Conservation (phyloP, 306 rosid species). For the Geum urbanum region DNA sequence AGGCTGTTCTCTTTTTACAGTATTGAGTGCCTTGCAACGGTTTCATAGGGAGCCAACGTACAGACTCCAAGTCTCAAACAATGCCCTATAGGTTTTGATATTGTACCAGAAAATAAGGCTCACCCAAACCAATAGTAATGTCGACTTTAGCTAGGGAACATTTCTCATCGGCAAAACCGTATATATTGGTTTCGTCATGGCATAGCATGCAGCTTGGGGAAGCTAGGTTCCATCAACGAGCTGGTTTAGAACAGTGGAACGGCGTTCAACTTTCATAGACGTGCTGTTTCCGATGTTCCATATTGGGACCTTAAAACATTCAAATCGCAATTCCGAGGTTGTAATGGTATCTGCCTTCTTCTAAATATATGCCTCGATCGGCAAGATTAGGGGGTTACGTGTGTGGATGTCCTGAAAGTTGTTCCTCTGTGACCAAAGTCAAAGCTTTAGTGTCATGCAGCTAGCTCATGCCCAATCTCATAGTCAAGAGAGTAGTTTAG, state of each 20-base stretch:
- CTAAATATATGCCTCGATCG: neutral
- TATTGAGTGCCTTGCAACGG: constrained; percentile 8
- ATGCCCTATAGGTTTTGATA: constrained; percentile 8
- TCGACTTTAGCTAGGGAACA: neutral
- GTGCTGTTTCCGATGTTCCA: neutral
- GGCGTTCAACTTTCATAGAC: neutral
- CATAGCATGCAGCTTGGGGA: neutral
- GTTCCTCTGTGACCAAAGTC: neutral
- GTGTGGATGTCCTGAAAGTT: neutral
- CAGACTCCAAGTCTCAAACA: neutral
- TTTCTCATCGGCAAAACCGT: neutral
- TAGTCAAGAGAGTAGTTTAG: neutral
- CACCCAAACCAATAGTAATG: neutral
- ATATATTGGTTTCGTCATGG: neutral
- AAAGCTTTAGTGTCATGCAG: neutral
- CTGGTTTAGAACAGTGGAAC: neutral
- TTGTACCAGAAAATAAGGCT: constrained; percentile 23
- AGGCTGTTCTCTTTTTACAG: neutral
- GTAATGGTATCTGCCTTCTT: neutral
- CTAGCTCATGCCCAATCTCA: neutral
- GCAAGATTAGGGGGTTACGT: neutral
- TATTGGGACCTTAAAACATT: neutral
- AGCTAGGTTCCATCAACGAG: neutral
- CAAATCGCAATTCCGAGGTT: neutral
- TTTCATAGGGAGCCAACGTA: neutral